These are phyloP conservation scores for Schizopora paradoxa DNA, from an alignment of 1,284 basidiomycete genomes.

Conservation along the genomic window DNA sequence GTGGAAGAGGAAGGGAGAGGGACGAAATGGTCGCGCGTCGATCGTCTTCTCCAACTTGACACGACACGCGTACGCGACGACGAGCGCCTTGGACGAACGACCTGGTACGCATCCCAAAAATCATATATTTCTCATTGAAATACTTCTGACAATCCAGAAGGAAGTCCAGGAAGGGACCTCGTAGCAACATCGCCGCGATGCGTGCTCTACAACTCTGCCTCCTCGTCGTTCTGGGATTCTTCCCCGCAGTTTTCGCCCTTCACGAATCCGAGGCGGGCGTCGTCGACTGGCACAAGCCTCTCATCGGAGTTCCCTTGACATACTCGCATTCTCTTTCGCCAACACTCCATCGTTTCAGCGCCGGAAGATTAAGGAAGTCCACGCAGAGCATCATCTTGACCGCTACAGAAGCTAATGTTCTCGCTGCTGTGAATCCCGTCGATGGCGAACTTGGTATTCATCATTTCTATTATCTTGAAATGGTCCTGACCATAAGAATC, in stretches of 20 bases:
- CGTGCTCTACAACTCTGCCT: not conserved
- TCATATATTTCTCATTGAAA: too few relatives aligned
- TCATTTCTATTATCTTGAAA: slow-evolving; percentile 15
- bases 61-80: too few relatives aligned
- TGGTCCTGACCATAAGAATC: slow-evolving; percentile 14
- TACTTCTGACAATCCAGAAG: too few relatives aligned
- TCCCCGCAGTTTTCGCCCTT: slow-evolving; percentile 35
- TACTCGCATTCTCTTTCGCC: slow-evolving; percentile 47
- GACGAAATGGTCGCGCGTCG: too few relatives aligned
- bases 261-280: slow-evolving; percentile 75
- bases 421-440: slow-evolving; percentile 70
- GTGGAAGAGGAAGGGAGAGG: too few relatives aligned
- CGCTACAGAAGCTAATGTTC: slow-evolving; percentile 71
- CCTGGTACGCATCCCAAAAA: too few relatives aligned
- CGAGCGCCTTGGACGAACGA: too few relatives aligned
- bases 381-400: slow-evolving; percentile 55
- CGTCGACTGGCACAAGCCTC: slow-evolving; percentile 80
- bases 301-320: slow-evolving; percentile 65
- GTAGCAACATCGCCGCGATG: too few relatives aligned
- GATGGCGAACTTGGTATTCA: slow-evolving; percentile 74
- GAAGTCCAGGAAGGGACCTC: too few relatives aligned
- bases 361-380: slow-evolving; percentile 25
- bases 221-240: not conserved
- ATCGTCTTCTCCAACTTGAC: too few relatives aligned
- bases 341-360: slow-evolving; percentile 42